Base-by-base conservation (phyloP, 805 yeast genomes). In the Zygosaccharomyces kombuchaensis region DNA sequence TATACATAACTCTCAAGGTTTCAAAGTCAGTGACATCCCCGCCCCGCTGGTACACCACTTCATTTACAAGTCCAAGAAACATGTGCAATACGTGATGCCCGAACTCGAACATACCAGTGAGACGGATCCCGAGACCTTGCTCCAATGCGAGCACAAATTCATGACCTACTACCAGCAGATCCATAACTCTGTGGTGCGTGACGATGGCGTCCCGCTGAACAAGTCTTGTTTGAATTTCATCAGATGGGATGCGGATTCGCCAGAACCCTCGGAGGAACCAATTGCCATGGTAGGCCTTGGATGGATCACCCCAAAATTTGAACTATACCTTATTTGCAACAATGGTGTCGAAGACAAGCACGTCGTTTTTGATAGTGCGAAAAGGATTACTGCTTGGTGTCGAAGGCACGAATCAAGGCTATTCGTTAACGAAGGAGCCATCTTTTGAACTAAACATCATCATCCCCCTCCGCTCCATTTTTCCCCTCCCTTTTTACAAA, bases 401-500 rank as follows among this genome's bases (percentile, higher is more conserved):
- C 73, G 77, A 49, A 78, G 74, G 51, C 77, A 86, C 53, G 84
- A 84, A 51, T 80, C 78, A 43, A 68, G 93, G 32, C 61, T 88
- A 29, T 88, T 87, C 60, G 79, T 84, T 9, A 77, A 80, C 17
- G 82, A 81, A n/a, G 93, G 93, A 1, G 87, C 85, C 0, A 72
- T 76, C 0, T 84, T 80, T 57, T 81, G 53, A 57, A 23, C 17
- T 29, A 16, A 16, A 37, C 22, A 35, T 7, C n/a, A 3, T 14
- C 14, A 9, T 9, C n/a, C n/a, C n/a, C n/a, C n/a, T n/a, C n/a
- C n/a, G n/a, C n/a, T n/a, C n/a, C n/a, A n/a, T 35, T 21, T 35
- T 12, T 10, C 12, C 4, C 17, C 21, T 26, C 16, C 12, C n/a
- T n/a, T 17, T 13, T n/a, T 29, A 10, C n/a, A 29, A 29, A 29